Evolutionary conservation across 2,329 filamentous ascomycete genomes (phyloP), one percentile per base, ranked within the genome.

Genomic region (Colletotrichum sansevieriae): DNA sequence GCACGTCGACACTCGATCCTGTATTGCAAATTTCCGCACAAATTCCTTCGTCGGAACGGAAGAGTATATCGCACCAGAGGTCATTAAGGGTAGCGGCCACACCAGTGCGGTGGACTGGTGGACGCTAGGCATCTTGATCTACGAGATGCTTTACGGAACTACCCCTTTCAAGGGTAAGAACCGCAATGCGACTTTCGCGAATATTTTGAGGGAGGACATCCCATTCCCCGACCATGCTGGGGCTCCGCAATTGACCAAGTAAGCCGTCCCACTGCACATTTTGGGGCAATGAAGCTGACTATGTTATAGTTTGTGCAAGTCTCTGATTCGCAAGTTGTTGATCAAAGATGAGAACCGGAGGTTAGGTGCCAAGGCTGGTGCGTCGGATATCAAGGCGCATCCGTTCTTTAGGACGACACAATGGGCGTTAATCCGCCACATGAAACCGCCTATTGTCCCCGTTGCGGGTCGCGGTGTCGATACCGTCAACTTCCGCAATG

Each of bases 111-210:
- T 99, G 13, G 96, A 99, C 80, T 99, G 96, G 96, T 99, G 96
- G 96, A 99, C 96, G 0, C 82, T 99, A 61, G 96, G 96, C 20
- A 98, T 99, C 73, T 82, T 99, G 76, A 94, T 99, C 65, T 99
- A 98, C 79, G 96, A 99, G 81, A 99, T 99, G 96, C 86, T 99
- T 41, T 99, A 95, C 82, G 96, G 96, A 63, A 99, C 95, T 0
- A 99, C 96, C 0, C 96, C 96, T 1, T 99, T 99, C 87, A 99
- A 99, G 84, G 96, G 96, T 74, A 98, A 99, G 88, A 99, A 98
- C 81, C 90, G 96, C 44, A 99, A 98, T 75, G 94, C 95, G 13
- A 99, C 96, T 0, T 99, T 99, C 83, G 95, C 95, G 70, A 99
- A 98, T 78, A 99, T 99, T 73, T 81, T 99, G 71, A 87, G 95